Evolutionary conservation across 305 asterid genomes (phyloP), one percentile per base, ranked within the genome.

Genomic region (Fraxinus sp.): DNA sequence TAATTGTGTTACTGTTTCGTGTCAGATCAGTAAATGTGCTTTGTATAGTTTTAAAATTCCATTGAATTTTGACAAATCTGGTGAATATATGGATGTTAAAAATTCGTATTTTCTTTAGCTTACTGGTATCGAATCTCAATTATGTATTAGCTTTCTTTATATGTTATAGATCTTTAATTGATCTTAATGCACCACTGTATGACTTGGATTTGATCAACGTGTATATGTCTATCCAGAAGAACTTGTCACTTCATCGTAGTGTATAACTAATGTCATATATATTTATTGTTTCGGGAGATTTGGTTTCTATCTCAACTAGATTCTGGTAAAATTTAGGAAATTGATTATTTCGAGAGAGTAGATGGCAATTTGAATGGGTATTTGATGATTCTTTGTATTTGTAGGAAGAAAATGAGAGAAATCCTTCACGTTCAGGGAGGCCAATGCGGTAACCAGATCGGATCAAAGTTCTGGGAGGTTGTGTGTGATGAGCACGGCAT

Each of bases 401-500:
- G 75, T 14, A 68, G 75, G 75, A 18, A 66, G 72, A 59, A 78
- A 16, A 77, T 75, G 68, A 68, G 73, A 80, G 77, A 37, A 30
- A 22, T 78, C 74, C 82, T 83, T 20, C 86, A 78, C 64, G 75
- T 83, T 55, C 82, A 78, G 82, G 82, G 79, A 7, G 82, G 82
- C 9, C 86, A 83, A 78, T 83, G 78, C 5, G 78, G 78, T 26
- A 74, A 74, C 78, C 78, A 74, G 78, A 74, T 74, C 8, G 78
- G 78, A 33, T 74, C 78, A 35, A 68, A 68, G 36, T 68, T 77
- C 75, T 83, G 85, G 82, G 85, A 83, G 78, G 82, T 83, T 36
- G 82, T 77, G 20, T 83, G 85, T 71, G 85, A 83, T 16, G 85
- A 83, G 59, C 85, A 83, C 1, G 85, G 85, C 71, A 83, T 83